Evolutionary conservation across 805 yeast genomes (phyloP).

Genomic region (Metschnikowia shivogae): DNA sequence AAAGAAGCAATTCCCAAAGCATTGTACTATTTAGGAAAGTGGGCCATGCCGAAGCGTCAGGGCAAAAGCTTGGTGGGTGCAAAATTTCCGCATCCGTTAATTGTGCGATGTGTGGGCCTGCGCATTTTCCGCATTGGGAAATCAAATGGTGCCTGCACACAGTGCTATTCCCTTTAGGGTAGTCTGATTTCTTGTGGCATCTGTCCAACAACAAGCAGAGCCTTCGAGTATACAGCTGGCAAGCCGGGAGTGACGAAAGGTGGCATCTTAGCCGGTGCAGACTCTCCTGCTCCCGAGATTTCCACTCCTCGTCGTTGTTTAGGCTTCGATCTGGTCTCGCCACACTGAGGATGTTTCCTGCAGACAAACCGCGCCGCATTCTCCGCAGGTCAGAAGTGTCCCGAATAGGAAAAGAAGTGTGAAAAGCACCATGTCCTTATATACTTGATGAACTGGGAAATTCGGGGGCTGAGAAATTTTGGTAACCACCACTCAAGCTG

Average conservation of each 20-base stretch:
- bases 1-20: background rate
- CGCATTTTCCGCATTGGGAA: conserved; percentile 5
- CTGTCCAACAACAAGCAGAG: background rate
- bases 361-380: background rate
- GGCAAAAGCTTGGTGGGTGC: conserved; percentile 8
- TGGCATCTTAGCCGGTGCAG: too few relatives aligned
- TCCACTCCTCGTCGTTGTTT: too few relatives aligned
- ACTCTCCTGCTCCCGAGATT: too few relatives aligned
- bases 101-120: conserved; percentile 1
- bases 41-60: background rate
- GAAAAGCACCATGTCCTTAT: conserved; percentile 2
- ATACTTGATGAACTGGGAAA: background rate
- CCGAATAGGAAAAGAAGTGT: conserved; percentile 7
- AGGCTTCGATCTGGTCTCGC: background rate
- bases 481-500: background rate
- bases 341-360: background rate
- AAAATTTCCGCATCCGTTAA: conserved; percentile 12
- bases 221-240: too few relatives aligned
- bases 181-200: background rate
- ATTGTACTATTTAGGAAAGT: conserved; percentile 1
- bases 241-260: too few relatives aligned
- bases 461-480: background rate
- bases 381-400: conserved; percentile 4
- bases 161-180: background rate
- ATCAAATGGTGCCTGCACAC: conserved; percentile 1